Evolutionary conservation across 306 rosid genomes (phyloP), one percentile per base, ranked within the genome.

Genomic region (Quercus suber): DNA sequence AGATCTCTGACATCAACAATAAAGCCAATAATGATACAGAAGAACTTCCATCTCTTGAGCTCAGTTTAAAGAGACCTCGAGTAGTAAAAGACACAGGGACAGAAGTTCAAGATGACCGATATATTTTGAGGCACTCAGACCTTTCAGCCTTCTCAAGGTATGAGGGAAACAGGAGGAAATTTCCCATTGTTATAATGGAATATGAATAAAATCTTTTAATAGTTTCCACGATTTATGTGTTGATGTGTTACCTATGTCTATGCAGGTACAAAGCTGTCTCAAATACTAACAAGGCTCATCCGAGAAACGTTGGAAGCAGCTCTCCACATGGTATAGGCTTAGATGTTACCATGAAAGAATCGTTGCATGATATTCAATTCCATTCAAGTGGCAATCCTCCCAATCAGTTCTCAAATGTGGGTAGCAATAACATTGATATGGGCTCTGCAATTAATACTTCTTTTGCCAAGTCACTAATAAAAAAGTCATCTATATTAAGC

Each of bases 111-210:
- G 92, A 92, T 85, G 93, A 84, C 27, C 87, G 90, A 55, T 89
- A 88, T 87, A 91, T 88, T 78, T 85, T 90, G 73, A 92, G 97
- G 81, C 94, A 89, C 49, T 90, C 92, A 7, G 94, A 90, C 57
- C 90, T 84, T 80, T 87, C 97, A 64, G 95, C 98, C 71, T 92
- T 94, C 88, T 88, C 97, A 74, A 92, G 94, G 98, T 94, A 85
- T 76, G 71, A 74, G 51, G 51, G 57, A 60, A 17, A 33, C 28
- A 4, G 1, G 31, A 35, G 70, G 67, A 63, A 55, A 13, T 82
- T 86, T 73, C 55, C 28, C 15, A 12, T 73, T 82, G 64, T 59
- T 68, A 21, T 75, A 78, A 73, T 55, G 33, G 59, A 28, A 71
- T 78, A n/a, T 73, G 41, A 64, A 2, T 37, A 67, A 71, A 77